Evolutionary conservation across 2,329 filamentous ascomycete species (phyloP).

Genomic region (Diaporthe eres): DNA sequence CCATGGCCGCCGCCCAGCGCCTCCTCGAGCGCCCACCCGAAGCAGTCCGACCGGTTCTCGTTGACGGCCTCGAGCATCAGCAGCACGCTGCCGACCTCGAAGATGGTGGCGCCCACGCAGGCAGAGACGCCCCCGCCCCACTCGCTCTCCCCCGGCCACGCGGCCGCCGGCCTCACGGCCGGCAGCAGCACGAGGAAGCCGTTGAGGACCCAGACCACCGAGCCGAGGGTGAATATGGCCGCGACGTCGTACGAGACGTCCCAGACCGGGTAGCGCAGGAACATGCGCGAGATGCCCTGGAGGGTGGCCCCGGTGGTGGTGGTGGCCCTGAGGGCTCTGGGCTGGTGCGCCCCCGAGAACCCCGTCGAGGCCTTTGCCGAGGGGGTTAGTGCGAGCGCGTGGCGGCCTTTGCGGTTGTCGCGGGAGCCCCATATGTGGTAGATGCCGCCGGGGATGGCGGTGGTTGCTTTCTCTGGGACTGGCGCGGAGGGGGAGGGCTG

Average conservation of each 20-base stretch:
- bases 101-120: constrained; percentile 77
- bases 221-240: constrained; percentile 55
- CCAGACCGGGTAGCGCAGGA: constrained; percentile 55
- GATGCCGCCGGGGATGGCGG: not conserved
- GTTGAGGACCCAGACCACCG: constrained; percentile 69
- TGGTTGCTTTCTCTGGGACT: not conserved
- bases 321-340: constrained; percentile 43
- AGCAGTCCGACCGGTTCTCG: constrained; percentile 74
- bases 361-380: constrained; percentile 1
- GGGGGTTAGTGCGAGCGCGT: constrained; percentile 49
- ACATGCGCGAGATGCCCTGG: constrained; percentile 53
- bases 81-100: constrained; percentile 74
- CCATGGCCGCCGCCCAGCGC: constrained; percentile 54
- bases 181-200: constrained; percentile 76
- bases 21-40: constrained; percentile 76
- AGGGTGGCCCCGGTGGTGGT: constrained; percentile 47
- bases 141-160: constrained; percentile 67
- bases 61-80: constrained; percentile 79
- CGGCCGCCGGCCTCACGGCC: constrained; percentile 62
- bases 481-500: not conserved
- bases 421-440: constrained; percentile 58
- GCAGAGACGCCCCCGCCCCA: constrained; percentile 73
- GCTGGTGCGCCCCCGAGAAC: not conserved
- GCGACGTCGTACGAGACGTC: constrained; percentile 60
- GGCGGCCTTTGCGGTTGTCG: constrained; percentile 60